phyloP scores from a whole-genome alignment of 164 flowering plant species.

The Berberis vulgaris region DNA sequence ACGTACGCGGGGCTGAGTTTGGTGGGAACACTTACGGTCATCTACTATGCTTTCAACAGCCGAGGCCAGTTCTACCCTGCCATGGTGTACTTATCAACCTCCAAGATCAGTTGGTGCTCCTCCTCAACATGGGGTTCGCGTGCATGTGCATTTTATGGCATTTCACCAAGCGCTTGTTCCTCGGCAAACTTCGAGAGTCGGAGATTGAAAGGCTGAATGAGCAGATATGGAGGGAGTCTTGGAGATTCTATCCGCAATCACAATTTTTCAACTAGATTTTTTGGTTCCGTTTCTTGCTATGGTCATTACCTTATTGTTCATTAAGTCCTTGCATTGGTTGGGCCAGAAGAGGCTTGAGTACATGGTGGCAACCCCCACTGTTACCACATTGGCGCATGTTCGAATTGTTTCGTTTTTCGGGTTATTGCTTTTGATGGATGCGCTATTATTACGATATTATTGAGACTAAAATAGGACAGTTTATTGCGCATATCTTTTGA shows the following conservation, averaged over 20 bases:
- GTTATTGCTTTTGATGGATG: slow-evolving; percentile 69
- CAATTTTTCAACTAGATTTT: slow-evolving; percentile 91
- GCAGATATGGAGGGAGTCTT: slow-evolving; percentile 95
- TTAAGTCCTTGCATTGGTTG: slow-evolving; percentile 98
- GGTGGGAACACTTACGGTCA: slow-evolving; percentile 48
- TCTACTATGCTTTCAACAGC: slow-evolving; percentile 84
- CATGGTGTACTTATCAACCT: slow-evolving; percentile 80
- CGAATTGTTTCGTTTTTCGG: slow-evolving; percentile 88
- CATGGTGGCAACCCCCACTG: slow-evolving; percentile 96
- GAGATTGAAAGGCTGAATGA: slow-evolving; percentile 96
- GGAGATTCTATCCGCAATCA: slow-evolving; percentile 93
- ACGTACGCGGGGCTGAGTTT: slow-evolving; percentile 77
- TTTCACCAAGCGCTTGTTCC: slow-evolving; percentile 58
- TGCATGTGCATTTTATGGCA: slow-evolving; percentile 91
- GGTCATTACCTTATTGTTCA: slow-evolving; percentile 79
- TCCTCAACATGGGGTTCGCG: slow-evolving; percentile 88
- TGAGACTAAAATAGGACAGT: too few species aligned
- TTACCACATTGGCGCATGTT: slow-evolving; percentile 62
- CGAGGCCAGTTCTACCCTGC: slow-evolving; percentile 95
- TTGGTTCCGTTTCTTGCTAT: slow-evolving; percentile 76
- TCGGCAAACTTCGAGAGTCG: slow-evolving; percentile 84
- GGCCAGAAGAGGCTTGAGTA: slow-evolving; percentile 96
- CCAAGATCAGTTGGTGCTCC: slow-evolving; percentile 87
- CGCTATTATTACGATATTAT: too few species aligned
- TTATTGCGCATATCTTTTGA: too few species aligned